Percentiles rank a stretch among this genome's conserved stretches.
phyloP scores from a whole-genome alignment of 371 early-diverging fungal genomes.

The Mortierella sp. region DNA sequence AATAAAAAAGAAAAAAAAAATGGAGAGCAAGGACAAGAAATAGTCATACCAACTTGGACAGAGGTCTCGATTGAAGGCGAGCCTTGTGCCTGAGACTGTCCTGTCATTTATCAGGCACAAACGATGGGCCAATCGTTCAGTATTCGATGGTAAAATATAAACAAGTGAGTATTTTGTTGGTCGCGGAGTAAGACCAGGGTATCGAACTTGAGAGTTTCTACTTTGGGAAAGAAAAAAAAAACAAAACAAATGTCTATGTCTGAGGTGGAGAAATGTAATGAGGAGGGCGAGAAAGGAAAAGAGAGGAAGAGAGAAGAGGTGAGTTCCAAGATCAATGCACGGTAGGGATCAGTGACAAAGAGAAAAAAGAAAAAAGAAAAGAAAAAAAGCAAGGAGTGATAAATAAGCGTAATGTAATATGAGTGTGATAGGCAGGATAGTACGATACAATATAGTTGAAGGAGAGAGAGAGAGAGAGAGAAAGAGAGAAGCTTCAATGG shows the following conservation, averaged over 20 bases:
- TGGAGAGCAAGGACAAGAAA: too few relatives aligned
- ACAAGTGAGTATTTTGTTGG: not conserved
- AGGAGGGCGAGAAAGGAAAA: not conserved
- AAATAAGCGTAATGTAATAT: not conserved
- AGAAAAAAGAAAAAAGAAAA: slow-evolving; percentile 2
- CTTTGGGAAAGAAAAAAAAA: not conserved
- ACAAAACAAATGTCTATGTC: not conserved
- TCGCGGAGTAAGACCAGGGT: not conserved
- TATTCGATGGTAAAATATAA: not conserved
- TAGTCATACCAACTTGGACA: slow-evolving; percentile 52
- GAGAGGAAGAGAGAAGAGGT: slow-evolving; percentile 1
- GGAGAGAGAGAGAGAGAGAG: not conserved
- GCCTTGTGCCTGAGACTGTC: slow-evolving; percentile 40
- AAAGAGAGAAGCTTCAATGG: not conserved
- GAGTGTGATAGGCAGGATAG: not conserved
- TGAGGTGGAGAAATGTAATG: not conserved
- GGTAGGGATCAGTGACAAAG: not conserved
- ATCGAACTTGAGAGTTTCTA: not conserved
- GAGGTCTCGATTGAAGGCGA: slow-evolving; percentile 49
- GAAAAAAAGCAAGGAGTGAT: not conserved
- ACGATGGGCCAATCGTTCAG: not conserved
- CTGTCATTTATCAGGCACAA: slow-evolving; percentile 30
- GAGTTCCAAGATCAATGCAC: not conserved
- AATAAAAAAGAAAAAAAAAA: not conserved
- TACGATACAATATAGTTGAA: slow-evolving; percentile 1